phyloP scores from a whole-genome alignment of 441 rosid species.

The Jatropha podagrica region DNA sequence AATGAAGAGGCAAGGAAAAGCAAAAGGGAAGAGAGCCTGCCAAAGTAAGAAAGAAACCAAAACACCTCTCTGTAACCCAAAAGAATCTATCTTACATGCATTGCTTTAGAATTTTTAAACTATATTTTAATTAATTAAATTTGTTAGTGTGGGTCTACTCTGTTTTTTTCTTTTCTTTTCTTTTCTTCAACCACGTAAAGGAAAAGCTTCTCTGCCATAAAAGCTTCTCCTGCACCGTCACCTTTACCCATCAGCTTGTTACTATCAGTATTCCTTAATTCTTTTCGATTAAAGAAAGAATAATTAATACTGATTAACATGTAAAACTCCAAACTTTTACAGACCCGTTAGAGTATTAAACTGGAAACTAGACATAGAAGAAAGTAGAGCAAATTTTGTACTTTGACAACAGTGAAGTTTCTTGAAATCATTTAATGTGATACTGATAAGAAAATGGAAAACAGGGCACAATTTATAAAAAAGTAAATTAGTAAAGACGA shows the following conservation, averaged over 20 bases:
- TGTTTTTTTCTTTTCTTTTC: constrained; percentile 5
- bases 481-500: not conserved
- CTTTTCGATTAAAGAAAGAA: not conserved
- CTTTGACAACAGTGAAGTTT: not conserved
- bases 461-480: too few species aligned
- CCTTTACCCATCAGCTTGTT: constrained; percentile 31
- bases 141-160: constrained; percentile 13
- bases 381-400: constrained; percentile 13
- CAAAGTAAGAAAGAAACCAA: constrained; percentile 31
- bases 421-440: not conserved
- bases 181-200: constrained; percentile 43
- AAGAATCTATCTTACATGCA: constrained; percentile 36
- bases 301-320: not conserved
- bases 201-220: constrained; percentile 33
- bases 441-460: too few species aligned
- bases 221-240: constrained; percentile 39
- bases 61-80: constrained; percentile 27
- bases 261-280: not conserved
- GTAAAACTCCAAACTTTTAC: not conserved
- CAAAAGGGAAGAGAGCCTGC: constrained; percentile 9
- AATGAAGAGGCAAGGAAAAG: constrained; percentile 21
- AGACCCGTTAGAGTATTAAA: constrained; percentile 9
- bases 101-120: constrained; percentile 12
- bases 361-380: constrained; percentile 8
- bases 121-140: not conserved